Conservation (phyloP, 208 protist species). For the Herpetomonas muscarum region DNA sequence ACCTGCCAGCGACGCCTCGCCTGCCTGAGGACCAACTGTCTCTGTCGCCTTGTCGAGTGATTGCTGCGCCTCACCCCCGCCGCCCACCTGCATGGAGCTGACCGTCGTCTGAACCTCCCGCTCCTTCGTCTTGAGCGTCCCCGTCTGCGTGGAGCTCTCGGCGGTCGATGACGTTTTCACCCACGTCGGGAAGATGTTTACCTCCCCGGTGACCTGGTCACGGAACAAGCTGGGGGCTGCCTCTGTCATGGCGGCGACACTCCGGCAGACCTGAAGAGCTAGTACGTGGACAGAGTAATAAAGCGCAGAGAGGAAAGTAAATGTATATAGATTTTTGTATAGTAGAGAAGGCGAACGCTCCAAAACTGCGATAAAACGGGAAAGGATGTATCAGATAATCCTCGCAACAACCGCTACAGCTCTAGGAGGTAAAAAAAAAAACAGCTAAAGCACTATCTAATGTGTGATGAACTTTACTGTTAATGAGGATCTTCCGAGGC, state of each 20-base stretch:
- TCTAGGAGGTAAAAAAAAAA: neutral
- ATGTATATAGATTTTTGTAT: too few relatives aligned
- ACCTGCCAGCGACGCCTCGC: constrained; percentile 58
- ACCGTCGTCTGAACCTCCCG: constrained; percentile 61
- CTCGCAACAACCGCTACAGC: neutral
- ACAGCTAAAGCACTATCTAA: too few relatives aligned
- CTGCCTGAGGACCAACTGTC: constrained; percentile 33
- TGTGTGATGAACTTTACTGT: too few relatives aligned
- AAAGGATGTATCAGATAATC: too few relatives aligned
- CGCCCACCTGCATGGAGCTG: constrained; percentile 47
- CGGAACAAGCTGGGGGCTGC: constrained; percentile 64
- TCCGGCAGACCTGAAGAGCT: neutral
- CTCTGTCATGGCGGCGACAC: constrained; percentile 19
- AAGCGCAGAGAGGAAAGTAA: too few relatives aligned
- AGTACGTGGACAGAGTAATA: too few relatives aligned
- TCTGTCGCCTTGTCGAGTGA: constrained; percentile 67
- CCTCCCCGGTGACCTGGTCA: constrained; percentile 69
- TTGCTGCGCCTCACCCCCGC: constrained; percentile 18
- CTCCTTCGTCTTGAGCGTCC: constrained; percentile 20
- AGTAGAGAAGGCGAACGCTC: too few relatives aligned
- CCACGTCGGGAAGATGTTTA: constrained; percentile 61
- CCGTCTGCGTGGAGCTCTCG: constrained; percentile 51
- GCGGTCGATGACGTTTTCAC: constrained; percentile 27
- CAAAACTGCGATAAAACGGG: too few relatives aligned
- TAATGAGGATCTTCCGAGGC: too few relatives aligned